A percentile compares a stretch with the other conserved stretches of the same genome.
phyloP scores from a whole-genome alignment of 2,329 filamentous ascomycete genomes.

The Allantophomopsis cytisporea region DNA sequence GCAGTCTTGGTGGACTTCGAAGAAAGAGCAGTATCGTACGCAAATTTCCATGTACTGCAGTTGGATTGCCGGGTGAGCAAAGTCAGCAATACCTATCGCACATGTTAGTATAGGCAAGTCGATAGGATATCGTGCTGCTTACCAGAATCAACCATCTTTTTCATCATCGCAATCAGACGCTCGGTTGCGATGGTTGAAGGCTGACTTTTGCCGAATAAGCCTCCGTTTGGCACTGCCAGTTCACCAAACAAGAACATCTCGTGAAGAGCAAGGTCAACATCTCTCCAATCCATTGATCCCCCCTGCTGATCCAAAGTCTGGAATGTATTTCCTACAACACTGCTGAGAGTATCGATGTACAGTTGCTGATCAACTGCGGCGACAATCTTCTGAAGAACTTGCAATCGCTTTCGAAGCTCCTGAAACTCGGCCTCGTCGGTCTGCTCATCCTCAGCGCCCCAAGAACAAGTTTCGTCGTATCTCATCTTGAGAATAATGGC shows the following conservation, averaged over 20 bases:
- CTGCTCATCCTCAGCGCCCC: slow-evolving; percentile 89
- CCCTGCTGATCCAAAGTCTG: slow-evolving; percentile 63
- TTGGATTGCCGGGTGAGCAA: slow-evolving; percentile 81
- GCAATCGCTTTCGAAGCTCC: slow-evolving; percentile 79
- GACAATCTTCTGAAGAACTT: slow-evolving; percentile 84
- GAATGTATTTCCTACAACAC: slow-evolving; percentile 79
- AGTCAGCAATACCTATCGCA: slow-evolving; percentile 61
- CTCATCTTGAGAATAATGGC: slow-evolving; percentile 94
- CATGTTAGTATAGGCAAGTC: slow-evolving; percentile 11
- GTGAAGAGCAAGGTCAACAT: slow-evolving; percentile 83
- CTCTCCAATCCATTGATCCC: slow-evolving; percentile 77
- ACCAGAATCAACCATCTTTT: slow-evolving; percentile 89
- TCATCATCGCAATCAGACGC: slow-evolving; percentile 82
- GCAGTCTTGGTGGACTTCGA: slow-evolving; percentile 68
- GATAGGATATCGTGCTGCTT: slow-evolving; percentile 20
- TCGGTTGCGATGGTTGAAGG: slow-evolving; percentile 70
- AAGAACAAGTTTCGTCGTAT: slow-evolving; percentile 86
- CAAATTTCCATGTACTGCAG: slow-evolving; percentile 98
- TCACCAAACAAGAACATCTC: slow-evolving; percentile 97
- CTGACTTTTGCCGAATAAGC: slow-evolving; percentile 73
- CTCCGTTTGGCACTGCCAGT: slow-evolving; percentile 76
- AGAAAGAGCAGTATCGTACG: slow-evolving; percentile 85
- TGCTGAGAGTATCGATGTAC: slow-evolving; percentile 80
- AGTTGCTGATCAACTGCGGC: slow-evolving; percentile 78
- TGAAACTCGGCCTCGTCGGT: slow-evolving; percentile 97